Conservation (phyloP, 2,329 filamentous ascomycete genomes). For the Paecilomyces fulvus region DNA sequence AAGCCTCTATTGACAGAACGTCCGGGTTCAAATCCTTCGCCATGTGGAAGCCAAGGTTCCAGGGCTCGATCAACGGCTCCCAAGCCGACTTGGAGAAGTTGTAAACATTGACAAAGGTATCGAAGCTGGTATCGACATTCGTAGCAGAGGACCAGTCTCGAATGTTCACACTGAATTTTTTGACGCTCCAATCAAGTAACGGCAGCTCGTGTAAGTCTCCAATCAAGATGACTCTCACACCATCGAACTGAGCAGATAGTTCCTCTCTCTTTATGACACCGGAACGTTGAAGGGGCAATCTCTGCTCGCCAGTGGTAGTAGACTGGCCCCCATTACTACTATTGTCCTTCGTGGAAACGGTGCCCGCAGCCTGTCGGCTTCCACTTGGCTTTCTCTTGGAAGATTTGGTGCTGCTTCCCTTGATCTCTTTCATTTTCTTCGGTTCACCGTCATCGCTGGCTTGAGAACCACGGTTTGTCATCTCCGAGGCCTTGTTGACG, state of each 20-base stretch:
- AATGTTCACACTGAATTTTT: slow-evolving; percentile 75
- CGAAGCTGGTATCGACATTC: slow-evolving; percentile 80
- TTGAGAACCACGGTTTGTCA: slow-evolving; percentile 51
- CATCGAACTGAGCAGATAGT: slow-evolving; percentile 75
- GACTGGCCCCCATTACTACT: slow-evolving; percentile 41
- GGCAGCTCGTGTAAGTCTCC: slow-evolving; percentile 94
- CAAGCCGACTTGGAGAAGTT: slow-evolving; percentile 99
- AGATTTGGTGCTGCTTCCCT: slow-evolving; percentile 24
- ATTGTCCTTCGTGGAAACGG: slow-evolving; percentile 36
- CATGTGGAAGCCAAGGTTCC: slow-evolving; percentile 88
- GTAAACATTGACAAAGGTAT: slow-evolving; percentile 93
- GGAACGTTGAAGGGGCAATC: slow-evolving; percentile 34
- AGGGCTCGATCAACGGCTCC: slow-evolving; percentile 94
- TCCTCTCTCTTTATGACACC: slow-evolving; percentile 63
- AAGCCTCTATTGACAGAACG: slow-evolving; percentile 71
- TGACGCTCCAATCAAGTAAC: slow-evolving; percentile 86
- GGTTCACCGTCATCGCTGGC: slow-evolving; percentile 46
- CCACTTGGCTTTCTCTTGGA: slow-evolving; percentile 42
- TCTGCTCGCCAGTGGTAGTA: slow-evolving; percentile 28
- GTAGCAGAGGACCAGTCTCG: slow-evolving; percentile 86
- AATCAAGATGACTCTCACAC: slow-evolving; percentile 85
- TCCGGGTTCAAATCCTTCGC: slow-evolving; percentile 68
- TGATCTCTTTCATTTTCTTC: slow-evolving; percentile 41
- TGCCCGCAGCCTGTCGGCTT: slow-evolving; percentile 30
- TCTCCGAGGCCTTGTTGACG: slow-evolving; percentile 77